Percentiles rank a stretch among this genome's conserved stretches.
Evolutionary conservation across 306 rosid genomes (phyloP).

Genomic region (Boehmeria nivea): DNA sequence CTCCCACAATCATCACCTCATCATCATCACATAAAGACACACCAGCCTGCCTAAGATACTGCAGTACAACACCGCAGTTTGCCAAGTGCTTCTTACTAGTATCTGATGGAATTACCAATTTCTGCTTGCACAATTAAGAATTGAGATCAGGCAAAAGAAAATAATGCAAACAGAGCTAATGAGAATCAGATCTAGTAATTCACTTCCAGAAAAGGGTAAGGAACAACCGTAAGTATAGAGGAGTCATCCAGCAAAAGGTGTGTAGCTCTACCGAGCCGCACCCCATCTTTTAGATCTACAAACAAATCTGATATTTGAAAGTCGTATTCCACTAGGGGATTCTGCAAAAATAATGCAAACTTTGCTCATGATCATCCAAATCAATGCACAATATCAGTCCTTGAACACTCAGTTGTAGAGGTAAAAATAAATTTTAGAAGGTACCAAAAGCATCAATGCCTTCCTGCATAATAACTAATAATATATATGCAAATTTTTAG

Average conservation of each 20-base stretch:
- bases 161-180: constrained; percentile 1
- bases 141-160: constrained; percentile 22
- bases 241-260: constrained; percentile 73
- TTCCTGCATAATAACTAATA: not conserved
- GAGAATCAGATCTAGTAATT: constrained; percentile 10
- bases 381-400: not conserved
- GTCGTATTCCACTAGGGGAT: constrained; percentile 67
- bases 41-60: constrained; percentile 77
- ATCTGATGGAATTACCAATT: constrained; percentile 78
- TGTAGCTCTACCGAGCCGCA: constrained; percentile 75
- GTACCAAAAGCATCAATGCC: not conserved
- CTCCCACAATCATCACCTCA: constrained; percentile 51
- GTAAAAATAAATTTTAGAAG: no score
- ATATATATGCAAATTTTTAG: not conserved
- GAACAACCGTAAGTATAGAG: constrained; percentile 66
- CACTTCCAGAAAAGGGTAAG: constrained; percentile 5
- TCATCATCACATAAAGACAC: constrained; percentile 66
- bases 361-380: not conserved
- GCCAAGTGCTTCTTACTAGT: constrained; percentile 63
- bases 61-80: constrained; percentile 62
- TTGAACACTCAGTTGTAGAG: no score
- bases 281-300: constrained; percentile 82
- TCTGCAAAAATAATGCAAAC: constrained; percentile 41
- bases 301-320: constrained; percentile 67
- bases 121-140: constrained; percentile 46